Conservation (phyloP, 352 stramenopile genomes). For the Phytophthora boehmeriae region DNA sequence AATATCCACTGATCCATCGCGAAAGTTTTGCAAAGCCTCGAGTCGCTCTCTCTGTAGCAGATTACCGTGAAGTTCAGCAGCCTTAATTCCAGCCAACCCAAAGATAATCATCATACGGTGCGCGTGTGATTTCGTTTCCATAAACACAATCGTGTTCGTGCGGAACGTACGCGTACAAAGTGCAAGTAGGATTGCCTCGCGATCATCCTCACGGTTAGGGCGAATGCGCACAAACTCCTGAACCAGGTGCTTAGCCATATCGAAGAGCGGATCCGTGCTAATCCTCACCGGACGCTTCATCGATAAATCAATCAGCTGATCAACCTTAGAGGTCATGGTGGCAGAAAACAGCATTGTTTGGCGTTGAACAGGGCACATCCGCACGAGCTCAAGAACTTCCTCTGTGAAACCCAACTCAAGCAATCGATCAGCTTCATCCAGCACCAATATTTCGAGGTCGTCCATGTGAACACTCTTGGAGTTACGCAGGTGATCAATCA, state of each 20-base stretch:
- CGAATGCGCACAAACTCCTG: slow-evolving; percentile 99
- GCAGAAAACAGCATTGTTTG: slow-evolving; percentile 99
- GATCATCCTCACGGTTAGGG: slow-evolving; percentile 90
- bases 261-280: slow-evolving; percentile 92
- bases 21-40: slow-evolving; percentile 96
- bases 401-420: slow-evolving; percentile 99
- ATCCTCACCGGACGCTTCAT: slow-evolving; percentile 97
- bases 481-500: slow-evolving; percentile 99
- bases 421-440: slow-evolving; percentile 95
- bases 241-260: slow-evolving; percentile 96
- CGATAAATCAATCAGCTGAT: slow-evolving; percentile 96
- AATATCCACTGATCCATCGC: slow-evolving; percentile 94
- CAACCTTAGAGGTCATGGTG: slow-evolving; percentile 98
- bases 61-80: slow-evolving; percentile 98
- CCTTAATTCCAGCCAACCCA: slow-evolving; percentile 95
- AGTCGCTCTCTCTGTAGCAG: slow-evolving; percentile 96
- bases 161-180: slow-evolving; percentile 96
- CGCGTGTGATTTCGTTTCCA: slow-evolving; percentile 97
- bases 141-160: slow-evolving; percentile 98
- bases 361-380: slow-evolving; percentile 93
- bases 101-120: slow-evolving; percentile 98
- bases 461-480: slow-evolving; percentile 97
- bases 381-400: slow-evolving; percentile 96
- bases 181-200: slow-evolving; percentile 95
- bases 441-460: slow-evolving; percentile 97